Evolutionary conservation across 352 stramenopile species (phyloP).

Genomic region (Phytopythium aichiense): DNA sequence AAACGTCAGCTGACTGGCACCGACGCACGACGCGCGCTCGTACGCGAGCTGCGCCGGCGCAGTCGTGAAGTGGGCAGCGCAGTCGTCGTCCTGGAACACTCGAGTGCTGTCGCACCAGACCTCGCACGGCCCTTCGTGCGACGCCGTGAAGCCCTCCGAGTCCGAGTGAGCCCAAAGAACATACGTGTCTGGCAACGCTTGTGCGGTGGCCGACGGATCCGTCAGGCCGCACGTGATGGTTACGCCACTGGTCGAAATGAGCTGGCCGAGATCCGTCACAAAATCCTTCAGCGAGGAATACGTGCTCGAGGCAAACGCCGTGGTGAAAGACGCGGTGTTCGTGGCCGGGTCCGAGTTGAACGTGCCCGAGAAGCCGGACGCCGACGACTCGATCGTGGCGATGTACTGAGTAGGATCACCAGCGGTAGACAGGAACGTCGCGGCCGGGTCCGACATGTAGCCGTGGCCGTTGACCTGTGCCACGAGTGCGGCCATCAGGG

Average conservation of each 20-base stretch:
- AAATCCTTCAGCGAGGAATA: constrained; percentile 32
- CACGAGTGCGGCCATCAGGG: constrained; percentile 12
- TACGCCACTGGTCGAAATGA: constrained; percentile 4
- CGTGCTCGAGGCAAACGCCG: constrained; percentile 32
- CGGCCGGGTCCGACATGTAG: constrained; percentile 21
- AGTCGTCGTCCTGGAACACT: constrained; percentile 38
- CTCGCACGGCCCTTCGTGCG: constrained; percentile 40
- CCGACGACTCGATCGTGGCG: constrained; percentile 22
- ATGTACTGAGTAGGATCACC: constrained; percentile 23
- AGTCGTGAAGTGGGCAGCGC: constrained; percentile 26
- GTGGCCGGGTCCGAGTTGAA: constrained; percentile 22
- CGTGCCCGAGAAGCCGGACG: constrained; percentile 18
- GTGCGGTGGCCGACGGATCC: constrained; percentile 15
- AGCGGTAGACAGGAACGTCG: constrained; percentile 16
- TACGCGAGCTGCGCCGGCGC: constrained; percentile 33
- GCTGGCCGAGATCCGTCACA: constrained; percentile 4
- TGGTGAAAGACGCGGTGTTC: constrained; percentile 31
- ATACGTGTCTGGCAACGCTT: constrained; percentile 15
- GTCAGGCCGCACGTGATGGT: constrained; percentile 25
- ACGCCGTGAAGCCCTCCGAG: constrained; percentile 32
- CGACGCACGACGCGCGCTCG: constrained; percentile 31
- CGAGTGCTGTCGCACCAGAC: constrained; percentile 39
- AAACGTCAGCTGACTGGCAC: constrained; percentile 25
- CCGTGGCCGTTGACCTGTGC: constrained; percentile 15
- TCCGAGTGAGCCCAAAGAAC: constrained; percentile 18